A percentile compares a stretch with the other conserved stretches of the same genome.
phyloP scores from a whole-genome alignment of 2,329 filamentous ascomycete genomes.

The Hypoxylon sp. region DNA sequence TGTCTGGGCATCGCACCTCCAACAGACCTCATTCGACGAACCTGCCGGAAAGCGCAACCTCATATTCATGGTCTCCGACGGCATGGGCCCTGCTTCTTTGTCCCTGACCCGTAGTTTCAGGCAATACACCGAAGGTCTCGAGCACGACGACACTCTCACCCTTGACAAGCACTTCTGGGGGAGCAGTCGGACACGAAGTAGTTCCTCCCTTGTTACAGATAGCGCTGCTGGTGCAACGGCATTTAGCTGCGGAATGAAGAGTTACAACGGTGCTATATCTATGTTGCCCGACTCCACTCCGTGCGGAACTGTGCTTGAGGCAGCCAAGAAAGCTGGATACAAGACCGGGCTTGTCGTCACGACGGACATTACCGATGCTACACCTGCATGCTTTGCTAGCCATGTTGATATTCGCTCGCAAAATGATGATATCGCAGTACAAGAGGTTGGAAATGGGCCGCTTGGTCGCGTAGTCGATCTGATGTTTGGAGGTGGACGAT shows the following conservation, averaged over 20 bases:
- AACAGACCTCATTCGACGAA: slow-evolving; percentile 58
- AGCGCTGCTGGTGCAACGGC: slow-evolving; percentile 97
- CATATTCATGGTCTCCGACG: slow-evolving; percentile 99
- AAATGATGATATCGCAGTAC: slow-evolving; percentile 91
- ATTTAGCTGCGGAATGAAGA: slow-evolving; percentile 93
- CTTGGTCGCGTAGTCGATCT: slow-evolving; percentile 90
- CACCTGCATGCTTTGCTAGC: slow-evolving; percentile 92
- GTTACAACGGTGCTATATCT: slow-evolving; percentile 96
- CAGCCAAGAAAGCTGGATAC: slow-evolving; percentile 91
- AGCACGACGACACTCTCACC: slow-evolving; percentile 79
- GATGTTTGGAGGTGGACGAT: slow-evolving; percentile 92
- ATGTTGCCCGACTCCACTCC: slow-evolving; percentile 86
- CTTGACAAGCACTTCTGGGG: slow-evolving; percentile 93
- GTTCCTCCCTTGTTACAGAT: slow-evolving; percentile 89
- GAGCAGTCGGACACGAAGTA: slow-evolving; percentile 86
- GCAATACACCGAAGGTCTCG: slow-evolving; percentile 80
- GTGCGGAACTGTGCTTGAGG: slow-evolving; percentile 93
- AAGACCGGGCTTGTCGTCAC: slow-evolving; percentile 95
- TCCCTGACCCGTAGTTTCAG: slow-evolving; percentile 88
- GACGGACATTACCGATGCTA: slow-evolving; percentile 94
- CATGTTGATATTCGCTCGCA: slow-evolving; percentile 85
- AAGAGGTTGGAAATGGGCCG: slow-evolving; percentile 89
- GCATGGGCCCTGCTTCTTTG: slow-evolving; percentile 95
- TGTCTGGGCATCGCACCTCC: slow-evolving; percentile 80
- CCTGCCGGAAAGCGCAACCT: slow-evolving; percentile 85